Conservation (phyloP, 2,329 filamentous ascomycete species). For the Trichoderma cornu-damae region DNA sequence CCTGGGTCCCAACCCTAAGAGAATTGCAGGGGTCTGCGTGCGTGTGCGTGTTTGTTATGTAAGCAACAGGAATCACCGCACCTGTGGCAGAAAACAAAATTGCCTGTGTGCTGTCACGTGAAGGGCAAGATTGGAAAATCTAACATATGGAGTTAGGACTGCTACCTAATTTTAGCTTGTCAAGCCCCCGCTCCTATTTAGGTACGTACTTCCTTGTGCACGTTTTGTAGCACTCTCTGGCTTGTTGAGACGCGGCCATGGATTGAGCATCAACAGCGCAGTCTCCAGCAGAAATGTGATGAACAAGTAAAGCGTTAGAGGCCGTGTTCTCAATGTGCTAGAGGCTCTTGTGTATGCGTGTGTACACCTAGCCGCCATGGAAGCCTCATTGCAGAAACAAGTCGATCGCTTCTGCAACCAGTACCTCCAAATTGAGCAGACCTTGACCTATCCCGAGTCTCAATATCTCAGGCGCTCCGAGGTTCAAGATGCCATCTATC, state of each 20-base stretch:
- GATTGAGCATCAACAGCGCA: not conserved
- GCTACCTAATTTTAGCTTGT: not conserved
- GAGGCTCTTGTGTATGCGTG: not conserved
- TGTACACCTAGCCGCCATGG: slow-evolving; percentile 13
- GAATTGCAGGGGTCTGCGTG: slow-evolving; percentile 14
- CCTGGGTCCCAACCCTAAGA: slow-evolving; percentile 45
- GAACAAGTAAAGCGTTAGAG: not conserved
- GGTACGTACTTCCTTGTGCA: not conserved
- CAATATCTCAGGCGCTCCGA: slow-evolving; percentile 52
- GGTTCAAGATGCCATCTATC: slow-evolving; percentile 63
- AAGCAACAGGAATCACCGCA: not conserved
- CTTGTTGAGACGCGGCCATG: not conserved
- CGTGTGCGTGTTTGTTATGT: slow-evolving; percentile 4
- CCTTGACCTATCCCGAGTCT: slow-evolving; percentile 59
- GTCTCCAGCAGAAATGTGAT: not conserved
- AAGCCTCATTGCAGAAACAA: slow-evolving; percentile 20
- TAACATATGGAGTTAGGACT: too few species aligned
- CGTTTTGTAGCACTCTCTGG: too few species aligned
- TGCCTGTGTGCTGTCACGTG: slow-evolving; percentile 4
- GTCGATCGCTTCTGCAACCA: slow-evolving; percentile 61
- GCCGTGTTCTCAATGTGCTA: not conserved
- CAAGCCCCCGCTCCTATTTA: not conserved
- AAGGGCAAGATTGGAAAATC: not conserved
- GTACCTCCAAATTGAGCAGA: slow-evolving; percentile 68
- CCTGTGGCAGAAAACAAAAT: not conserved